These are phyloP conservation scores for Leucaena leucocephala DNA, from an alignment of 306 rosid genomes.

Conservation along the genomic window DNA sequence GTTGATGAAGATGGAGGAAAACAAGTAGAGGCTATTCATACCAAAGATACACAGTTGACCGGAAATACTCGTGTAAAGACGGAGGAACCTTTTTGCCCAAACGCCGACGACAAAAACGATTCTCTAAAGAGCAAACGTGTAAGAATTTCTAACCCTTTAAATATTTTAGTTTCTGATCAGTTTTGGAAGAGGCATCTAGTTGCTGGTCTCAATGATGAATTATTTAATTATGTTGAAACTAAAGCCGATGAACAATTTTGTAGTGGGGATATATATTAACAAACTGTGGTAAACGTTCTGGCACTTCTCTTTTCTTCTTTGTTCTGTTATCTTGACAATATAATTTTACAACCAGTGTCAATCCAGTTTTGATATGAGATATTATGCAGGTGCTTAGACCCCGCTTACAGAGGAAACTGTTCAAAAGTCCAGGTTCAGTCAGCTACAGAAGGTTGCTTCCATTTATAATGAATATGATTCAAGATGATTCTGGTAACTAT, in stretches of 20 bases:
- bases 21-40: slow-evolving; percentile 15
- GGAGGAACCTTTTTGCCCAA: slow-evolving; percentile 16
- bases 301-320: background rate
- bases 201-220: background rate
- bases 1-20: slow-evolving; percentile 17
- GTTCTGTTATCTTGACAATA: background rate
- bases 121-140: slow-evolving; percentile 47
- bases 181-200: background rate
- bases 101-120: slow-evolving; percentile 11
- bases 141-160: slow-evolving; percentile 3
- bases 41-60: background rate
- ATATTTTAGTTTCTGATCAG: background rate
- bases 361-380: slow-evolving; percentile 22
- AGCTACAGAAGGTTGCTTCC: slow-evolving; percentile 75
- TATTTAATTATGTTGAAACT: background rate
- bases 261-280: background rate
- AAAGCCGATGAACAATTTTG: background rate
- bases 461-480: slow-evolving; percentile 45
- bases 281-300: background rate
- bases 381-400: slow-evolving; percentile 58
- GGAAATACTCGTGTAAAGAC: slow-evolving; percentile 11
- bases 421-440: slow-evolving; percentile 72
- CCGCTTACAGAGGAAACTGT: slow-evolving; percentile 60
- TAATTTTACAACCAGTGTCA: background rate
- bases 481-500: slow-evolving; percentile 47